These are phyloP conservation scores for Alternaria tenuissima DNA, from an alignment of 2,329 filamentous ascomycete species.

Conservation along the genomic window DNA sequence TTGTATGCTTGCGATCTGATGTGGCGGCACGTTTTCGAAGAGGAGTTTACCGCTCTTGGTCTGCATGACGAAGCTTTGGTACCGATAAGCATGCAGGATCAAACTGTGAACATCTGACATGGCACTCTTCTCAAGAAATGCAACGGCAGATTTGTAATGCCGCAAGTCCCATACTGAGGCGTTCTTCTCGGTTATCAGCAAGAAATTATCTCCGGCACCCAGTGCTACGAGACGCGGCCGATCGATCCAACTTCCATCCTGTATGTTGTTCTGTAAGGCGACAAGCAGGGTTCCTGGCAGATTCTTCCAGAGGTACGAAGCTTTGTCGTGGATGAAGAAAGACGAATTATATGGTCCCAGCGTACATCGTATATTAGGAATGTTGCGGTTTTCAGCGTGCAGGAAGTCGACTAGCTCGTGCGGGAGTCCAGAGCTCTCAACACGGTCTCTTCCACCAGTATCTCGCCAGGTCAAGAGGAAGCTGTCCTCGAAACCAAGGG, in stretches of 20 bases:
- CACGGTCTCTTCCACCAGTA: slow-evolving; percentile 30
- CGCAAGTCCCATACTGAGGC: slow-evolving; percentile 41
- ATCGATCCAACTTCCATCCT: slow-evolving; percentile 41
- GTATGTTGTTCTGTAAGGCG: slow-evolving; percentile 39
- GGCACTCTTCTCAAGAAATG: slow-evolving; percentile 28
- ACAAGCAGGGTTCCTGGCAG: slow-evolving; percentile 35
- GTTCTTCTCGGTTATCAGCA: slow-evolving; percentile 42
- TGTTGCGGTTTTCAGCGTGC: slow-evolving; percentile 32
- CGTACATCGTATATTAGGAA: slow-evolving; percentile 39
- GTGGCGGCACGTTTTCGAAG: slow-evolving; percentile 38
- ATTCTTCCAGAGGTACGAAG: slow-evolving; percentile 44
- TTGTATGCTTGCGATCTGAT: slow-evolving; percentile 28
- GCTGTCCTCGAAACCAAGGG: slow-evolving; percentile 44
- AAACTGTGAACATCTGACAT: slow-evolving; percentile 35
- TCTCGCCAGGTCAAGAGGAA: slow-evolving; percentile 48
- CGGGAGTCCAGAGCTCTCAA: slow-evolving; percentile 38
- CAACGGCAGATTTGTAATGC: slow-evolving; percentile 30
- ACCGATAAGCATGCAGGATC: slow-evolving; percentile 43
- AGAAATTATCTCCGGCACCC: slow-evolving; percentile 39
- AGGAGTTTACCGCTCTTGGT: slow-evolving; percentile 34
- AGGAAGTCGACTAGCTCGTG: slow-evolving; percentile 38
- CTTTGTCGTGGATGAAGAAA: slow-evolving; percentile 42
- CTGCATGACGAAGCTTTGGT: slow-evolving; percentile 38
- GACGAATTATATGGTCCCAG: slow-evolving; percentile 46
- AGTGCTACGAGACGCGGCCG: slow-evolving; percentile 44